Conservation (phyloP, 305 asterid species). For the Fraxinus paxiana region DNA sequence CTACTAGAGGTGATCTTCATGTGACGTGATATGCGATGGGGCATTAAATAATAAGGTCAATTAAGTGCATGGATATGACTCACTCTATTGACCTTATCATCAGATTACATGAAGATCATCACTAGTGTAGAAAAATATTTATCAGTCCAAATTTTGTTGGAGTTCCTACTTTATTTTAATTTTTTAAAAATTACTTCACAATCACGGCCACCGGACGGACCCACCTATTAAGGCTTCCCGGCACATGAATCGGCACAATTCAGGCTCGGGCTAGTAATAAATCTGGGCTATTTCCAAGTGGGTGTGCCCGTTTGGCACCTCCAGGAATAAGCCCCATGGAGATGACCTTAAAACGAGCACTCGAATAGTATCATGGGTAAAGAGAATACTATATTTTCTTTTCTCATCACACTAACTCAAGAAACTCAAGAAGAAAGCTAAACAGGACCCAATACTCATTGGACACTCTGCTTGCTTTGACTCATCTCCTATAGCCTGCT, state of each 20-base stretch:
- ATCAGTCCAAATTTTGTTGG: neutral
- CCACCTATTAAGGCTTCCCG: neutral
- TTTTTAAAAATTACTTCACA: neutral
- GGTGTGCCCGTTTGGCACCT: neutral
- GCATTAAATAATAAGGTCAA: neutral
- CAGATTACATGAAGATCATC: neutral
- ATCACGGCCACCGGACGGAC: neutral
- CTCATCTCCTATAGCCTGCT: neutral
- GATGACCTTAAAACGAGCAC: neutral
- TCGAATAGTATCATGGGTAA: neutral
- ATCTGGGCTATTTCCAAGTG: neutral
- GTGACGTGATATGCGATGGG: neutral
- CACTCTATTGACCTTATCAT: neutral
- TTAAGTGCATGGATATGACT: neutral
- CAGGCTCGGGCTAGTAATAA: neutral
- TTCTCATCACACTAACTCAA: neutral
- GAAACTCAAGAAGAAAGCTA: neutral
- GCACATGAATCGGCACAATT: neutral
- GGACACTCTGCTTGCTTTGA: neutral
- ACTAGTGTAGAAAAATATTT: neutral
- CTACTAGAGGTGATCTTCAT: neutral
- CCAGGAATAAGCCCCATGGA: neutral
- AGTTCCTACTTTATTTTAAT: neutral
- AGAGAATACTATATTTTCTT: neutral
- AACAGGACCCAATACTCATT: neutral